Conservation (phyloP, 2,329 filamentous ascomycete species). For the Scedosporium minutisporum region DNA sequence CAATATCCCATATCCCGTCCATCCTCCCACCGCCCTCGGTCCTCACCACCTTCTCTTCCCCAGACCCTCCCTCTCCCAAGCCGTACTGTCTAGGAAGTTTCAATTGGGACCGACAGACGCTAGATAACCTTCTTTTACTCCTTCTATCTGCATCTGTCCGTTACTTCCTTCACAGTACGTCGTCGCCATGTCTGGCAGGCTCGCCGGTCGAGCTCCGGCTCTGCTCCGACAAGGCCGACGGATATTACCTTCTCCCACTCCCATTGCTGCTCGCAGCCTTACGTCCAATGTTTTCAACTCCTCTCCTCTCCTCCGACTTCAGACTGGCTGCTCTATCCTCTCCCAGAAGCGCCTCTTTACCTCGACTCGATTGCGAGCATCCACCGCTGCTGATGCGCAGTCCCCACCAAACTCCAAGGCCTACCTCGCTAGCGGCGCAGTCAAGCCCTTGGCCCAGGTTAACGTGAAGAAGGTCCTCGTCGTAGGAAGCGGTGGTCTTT, state of each 20-base stretch:
- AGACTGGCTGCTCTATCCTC: constrained; percentile 18
- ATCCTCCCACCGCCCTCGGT: not conserved
- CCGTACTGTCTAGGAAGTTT: constrained; percentile 1
- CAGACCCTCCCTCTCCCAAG: not conserved
- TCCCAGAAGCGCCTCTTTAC: constrained; percentile 39
- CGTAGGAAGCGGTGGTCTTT: constrained; percentile 88
- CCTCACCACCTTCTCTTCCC: not conserved
- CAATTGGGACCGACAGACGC: constrained; percentile 5
- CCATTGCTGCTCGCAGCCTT: constrained; percentile 31
- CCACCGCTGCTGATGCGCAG: constrained; percentile 42
- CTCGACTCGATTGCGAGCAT: constrained; percentile 31
- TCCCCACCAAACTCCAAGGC: constrained; percentile 73
- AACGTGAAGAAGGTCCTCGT: constrained; percentile 96
- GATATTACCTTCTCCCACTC: constrained; percentile 22
- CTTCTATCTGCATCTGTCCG: not conserved
- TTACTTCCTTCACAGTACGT: not conserved
- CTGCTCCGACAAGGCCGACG: constrained; percentile 46
- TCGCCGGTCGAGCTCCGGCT: constrained; percentile 49
- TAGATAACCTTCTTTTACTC: not conserved
- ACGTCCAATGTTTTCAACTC: constrained; percentile 18
- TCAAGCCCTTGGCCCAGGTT: constrained; percentile 69
- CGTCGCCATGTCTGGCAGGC: constrained; percentile 23
- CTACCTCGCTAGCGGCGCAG: constrained; percentile 79
- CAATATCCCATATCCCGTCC: too few species aligned
- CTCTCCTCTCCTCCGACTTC: not conserved